Conservation (phyloP, 352 stramenopile species). For the Pythium aristosporum region DNA sequence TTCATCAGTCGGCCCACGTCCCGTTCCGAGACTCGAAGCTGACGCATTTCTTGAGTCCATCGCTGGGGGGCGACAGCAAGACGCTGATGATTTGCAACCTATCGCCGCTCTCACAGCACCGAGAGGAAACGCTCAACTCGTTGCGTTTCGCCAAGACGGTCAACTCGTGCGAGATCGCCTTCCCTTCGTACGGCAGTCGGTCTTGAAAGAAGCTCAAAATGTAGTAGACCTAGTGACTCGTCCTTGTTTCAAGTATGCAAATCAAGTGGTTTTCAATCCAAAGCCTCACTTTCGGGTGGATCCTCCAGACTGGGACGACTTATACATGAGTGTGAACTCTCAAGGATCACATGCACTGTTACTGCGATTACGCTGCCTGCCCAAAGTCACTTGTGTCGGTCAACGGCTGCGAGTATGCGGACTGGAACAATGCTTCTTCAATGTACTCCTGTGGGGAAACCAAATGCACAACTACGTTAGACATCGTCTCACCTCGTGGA, state of each 20-base stretch:
- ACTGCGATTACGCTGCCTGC: background rate
- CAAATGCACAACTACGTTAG: background rate
- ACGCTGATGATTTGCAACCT: constrained; percentile 92
- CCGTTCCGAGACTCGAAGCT: constrained; percentile 90
- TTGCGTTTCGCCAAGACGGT: constrained; percentile 88
- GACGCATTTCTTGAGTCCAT: constrained; percentile 84
- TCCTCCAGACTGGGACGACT: background rate
- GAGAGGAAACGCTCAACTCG: constrained; percentile 85
- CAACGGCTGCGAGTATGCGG: constrained; percentile 38
- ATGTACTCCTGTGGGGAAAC: constrained; percentile 50
- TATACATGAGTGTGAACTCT: background rate
- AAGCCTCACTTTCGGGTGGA: background rate
- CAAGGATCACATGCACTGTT: background rate
- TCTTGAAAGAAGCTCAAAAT: constrained; percentile 21
- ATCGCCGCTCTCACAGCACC: constrained; percentile 68
- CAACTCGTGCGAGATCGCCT: constrained; percentile 85
- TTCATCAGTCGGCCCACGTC: constrained; percentile 58
- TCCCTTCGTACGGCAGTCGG: constrained; percentile 54
- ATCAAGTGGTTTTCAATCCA: background rate
- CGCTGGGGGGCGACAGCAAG: constrained; percentile 84
- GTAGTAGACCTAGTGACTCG: background rate
- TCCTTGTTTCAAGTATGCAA: constrained; percentile 6
- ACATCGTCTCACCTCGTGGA: background rate
- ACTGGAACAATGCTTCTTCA: constrained; percentile 43
- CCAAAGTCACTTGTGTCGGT: constrained; percentile 8